These are phyloP conservation scores for Vigna mungo DNA, from an alignment of 306 rosid genomes.

Conservation along the genomic window DNA sequence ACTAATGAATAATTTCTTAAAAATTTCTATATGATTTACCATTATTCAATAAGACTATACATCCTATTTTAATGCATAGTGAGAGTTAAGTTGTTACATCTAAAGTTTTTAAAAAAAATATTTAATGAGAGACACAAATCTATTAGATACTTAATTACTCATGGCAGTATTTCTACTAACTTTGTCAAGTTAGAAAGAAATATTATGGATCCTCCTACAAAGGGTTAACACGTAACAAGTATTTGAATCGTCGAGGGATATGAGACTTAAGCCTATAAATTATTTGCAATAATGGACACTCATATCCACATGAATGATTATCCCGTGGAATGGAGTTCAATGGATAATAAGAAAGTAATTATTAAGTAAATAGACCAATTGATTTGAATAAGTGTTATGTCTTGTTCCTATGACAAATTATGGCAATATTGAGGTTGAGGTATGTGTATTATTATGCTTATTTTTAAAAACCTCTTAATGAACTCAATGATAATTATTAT, in stretches of 20 bases:
- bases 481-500: too few species aligned
- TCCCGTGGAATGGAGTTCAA: too few species aligned
- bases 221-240: not conserved
- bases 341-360: too few species aligned
- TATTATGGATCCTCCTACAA: not conserved
- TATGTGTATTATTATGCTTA: too few species aligned
- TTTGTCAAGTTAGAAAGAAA: not conserved
- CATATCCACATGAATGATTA: too few species aligned
- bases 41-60: not conserved
- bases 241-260: not conserved
- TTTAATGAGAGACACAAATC: not conserved
- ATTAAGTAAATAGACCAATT: too few species aligned
- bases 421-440: too few species aligned
- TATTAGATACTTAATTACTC: not conserved
- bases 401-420: too few species aligned
- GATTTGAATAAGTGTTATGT: too few species aligned
- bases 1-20: not conserved
- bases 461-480: too few species aligned
- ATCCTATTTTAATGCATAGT: not conserved
- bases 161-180: not conserved
- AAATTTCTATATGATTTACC: not conserved
- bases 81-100: not conserved
- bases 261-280: not conserved
- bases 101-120: not conserved
- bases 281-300: too few species aligned